Evolutionary conservation across 2,329 filamentous ascomycete species (phyloP).

Genomic region (Hortaea werneckii): DNA sequence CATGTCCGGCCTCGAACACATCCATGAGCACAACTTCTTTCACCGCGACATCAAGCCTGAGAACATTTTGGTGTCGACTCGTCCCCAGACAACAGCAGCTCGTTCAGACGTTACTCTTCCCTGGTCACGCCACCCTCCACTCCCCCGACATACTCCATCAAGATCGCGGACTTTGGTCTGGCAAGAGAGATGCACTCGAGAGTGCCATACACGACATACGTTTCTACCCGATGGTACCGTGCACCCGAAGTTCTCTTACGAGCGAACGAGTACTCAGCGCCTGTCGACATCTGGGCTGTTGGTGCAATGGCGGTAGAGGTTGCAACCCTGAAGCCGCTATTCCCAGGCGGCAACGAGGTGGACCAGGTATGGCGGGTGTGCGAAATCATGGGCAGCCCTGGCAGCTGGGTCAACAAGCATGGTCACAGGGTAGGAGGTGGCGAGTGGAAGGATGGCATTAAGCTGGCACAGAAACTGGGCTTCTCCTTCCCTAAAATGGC

Average conservation of each 20-base stretch:
- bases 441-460: slow-evolving; percentile 92
- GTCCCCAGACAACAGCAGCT: slow-evolving; percentile 67
- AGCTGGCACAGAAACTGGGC: slow-evolving; percentile 86
- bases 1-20: slow-evolving; percentile 89
- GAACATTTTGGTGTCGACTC: slow-evolving; percentile 97
- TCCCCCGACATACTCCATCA: slow-evolving; percentile 87
- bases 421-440: slow-evolving; percentile 81
- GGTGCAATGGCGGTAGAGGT: slow-evolving; percentile 98
- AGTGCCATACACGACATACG: slow-evolving; percentile 93
- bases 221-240: slow-evolving; percentile 91
- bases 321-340: slow-evolving; percentile 89
- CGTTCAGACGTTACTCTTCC: slow-evolving; percentile 86
- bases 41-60: slow-evolving; percentile 99
- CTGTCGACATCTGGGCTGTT: slow-evolving; percentile 96
- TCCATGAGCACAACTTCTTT: slow-evolving; percentile 94
- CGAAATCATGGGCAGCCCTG: slow-evolving; percentile 98
- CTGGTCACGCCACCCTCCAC: slow-evolving; percentile 92
- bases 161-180: slow-evolving; percentile 96
- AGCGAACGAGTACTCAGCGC: slow-evolving; percentile 92
- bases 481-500: slow-evolving; percentile 99
- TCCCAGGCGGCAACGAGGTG: slow-evolving; percentile 95
- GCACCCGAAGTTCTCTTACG: slow-evolving; percentile 89
- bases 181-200: slow-evolving; percentile 97
- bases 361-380: slow-evolving; percentile 98
- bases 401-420: slow-evolving; percentile 93